Percentiles rank a stretch among this genome's conserved stretches.
phyloP scores from a whole-genome alignment of 495 filamentous ascomycete species.

The Lasiosphaeria miniovina region DNA sequence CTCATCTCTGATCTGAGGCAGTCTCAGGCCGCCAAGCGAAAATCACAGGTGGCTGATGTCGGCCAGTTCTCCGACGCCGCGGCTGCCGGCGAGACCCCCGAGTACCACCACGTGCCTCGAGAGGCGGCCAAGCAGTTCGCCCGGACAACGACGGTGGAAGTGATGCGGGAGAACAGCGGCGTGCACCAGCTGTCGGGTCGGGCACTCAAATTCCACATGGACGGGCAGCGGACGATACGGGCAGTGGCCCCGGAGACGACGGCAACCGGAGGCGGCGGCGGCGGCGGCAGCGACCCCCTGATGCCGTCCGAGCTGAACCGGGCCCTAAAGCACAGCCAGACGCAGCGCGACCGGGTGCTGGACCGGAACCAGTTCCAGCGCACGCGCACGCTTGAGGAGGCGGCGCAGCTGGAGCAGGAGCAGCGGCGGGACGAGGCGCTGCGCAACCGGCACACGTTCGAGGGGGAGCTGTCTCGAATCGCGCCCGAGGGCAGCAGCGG shows the following conservation, averaged over 20 bases:
- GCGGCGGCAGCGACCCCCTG: not conserved
- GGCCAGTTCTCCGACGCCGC: conserved; percentile 1
- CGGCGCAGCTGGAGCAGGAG: conserved; percentile 21
- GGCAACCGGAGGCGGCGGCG: not conserved
- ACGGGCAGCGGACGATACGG: conserved; percentile 16
- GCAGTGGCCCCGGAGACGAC: not conserved
- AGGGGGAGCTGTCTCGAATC: conserved; percentile 19
- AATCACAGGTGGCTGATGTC: not conserved
- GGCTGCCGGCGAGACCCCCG: conserved; percentile 16
- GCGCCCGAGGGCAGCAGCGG: conserved; percentile 4
- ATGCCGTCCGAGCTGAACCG: conserved; percentile 17
- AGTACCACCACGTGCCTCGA: conserved; percentile 40
- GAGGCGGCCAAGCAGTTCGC: conserved; percentile 49
- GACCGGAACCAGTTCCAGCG: conserved; percentile 37
- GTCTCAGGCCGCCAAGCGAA: conserved; percentile 23
- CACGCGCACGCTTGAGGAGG: conserved; percentile 28
- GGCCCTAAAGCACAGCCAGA: conserved; percentile 16
- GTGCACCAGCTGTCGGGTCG: conserved; percentile 30
- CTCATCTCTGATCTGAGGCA: conserved; percentile 16
- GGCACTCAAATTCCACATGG: conserved; percentile 34
- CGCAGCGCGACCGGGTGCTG: conserved; percentile 23
- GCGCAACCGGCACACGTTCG: conserved; percentile 19
- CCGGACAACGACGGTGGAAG: conserved; percentile 42
- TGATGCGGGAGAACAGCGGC: conserved; percentile 33
- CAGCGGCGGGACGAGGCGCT: conserved; percentile 12